Evolutionary conservation across 805 yeast species (phyloP).

Genomic region (Ogataea sp.): DNA sequence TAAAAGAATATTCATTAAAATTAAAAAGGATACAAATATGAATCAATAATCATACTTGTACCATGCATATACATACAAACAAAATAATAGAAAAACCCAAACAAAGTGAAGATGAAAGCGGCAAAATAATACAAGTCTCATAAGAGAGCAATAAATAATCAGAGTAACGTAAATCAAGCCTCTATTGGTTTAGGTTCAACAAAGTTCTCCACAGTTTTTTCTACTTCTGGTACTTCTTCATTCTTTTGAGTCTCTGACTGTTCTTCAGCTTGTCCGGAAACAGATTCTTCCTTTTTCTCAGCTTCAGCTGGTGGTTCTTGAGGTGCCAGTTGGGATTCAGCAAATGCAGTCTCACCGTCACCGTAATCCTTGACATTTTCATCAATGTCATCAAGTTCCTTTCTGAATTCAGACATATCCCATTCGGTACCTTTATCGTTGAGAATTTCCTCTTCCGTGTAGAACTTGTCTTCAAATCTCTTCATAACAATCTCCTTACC

Average conservation of each 20-base stretch:
- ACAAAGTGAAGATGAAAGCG: neutral
- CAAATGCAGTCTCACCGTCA: slow-evolving; percentile 44
- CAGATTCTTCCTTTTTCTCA: neutral
- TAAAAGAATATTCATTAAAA: no score
- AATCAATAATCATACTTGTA: neutral
- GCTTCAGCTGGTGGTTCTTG: neutral
- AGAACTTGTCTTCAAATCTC: slow-evolving; percentile 49
- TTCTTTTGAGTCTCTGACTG: neutral
- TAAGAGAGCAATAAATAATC: no score
- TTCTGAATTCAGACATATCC: slow-evolving; percentile 52
- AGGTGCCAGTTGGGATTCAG: slow-evolving; percentile 17
- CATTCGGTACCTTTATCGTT: slow-evolving; percentile 40
- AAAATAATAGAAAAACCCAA: neutral
- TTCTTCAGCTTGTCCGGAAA: neutral
- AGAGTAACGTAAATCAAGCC: neutral
- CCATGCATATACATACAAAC: neutral
- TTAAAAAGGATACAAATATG: neutral
- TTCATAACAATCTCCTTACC: slow-evolving; percentile 66
- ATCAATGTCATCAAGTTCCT: slow-evolving; percentile 41
- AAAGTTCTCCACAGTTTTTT: no score
- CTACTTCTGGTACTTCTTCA: neutral
- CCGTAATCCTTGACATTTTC: slow-evolving; percentile 63
- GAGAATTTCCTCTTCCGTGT: slow-evolving; percentile 42
- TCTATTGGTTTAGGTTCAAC: neutral
- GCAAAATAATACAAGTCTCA: neutral